Evolutionary conservation across 306 rosid genomes (phyloP), one percentile per base, ranked within the genome.

Genomic region (Cucurbita pepo): DNA sequence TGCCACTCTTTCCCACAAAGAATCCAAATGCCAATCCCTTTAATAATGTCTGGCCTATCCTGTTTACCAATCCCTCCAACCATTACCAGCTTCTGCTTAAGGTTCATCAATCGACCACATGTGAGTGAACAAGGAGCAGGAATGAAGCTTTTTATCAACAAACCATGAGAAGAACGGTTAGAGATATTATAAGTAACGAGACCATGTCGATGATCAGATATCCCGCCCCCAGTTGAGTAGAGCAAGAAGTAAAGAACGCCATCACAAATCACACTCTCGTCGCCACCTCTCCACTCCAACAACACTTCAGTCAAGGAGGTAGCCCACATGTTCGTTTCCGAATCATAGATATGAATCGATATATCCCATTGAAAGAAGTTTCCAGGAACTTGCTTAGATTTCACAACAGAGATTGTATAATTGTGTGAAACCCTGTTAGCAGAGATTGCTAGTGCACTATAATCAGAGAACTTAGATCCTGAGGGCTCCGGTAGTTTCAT

Each of bases 1-100:
- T 82, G 88, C 99, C 95, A 95, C 64, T 73, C 96, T 76, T 56
- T 75, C 70, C 88, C 92, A 19, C 82, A 85, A 22, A 95, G 84
- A 79, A 91, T 76, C 99, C 99, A 95, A 76, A 95, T 85, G 8
- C 99, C 99, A 14, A 95, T 91, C 73, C 99, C 99, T 80, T 91
- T 95, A 36, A 95, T 95, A 36, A 95, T 95, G 82, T 85, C 97
- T 1, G 90, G 86, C 19, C 99, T 84, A 37, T 89, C 97, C 0
- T 0, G 90, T 79, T 85, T 91, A 41, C 97, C 96, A 7, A 95
- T 88, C 59, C 99, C 99, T 71, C 99, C 99, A 56, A 95, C 99
- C 97, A 95, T 95, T 36, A 91, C 99, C 81, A 95, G 88, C 86
- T 84, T 87, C 76, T 89, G 97, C 84, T 83, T 88, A 80, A 91